phyloP scores from a whole-genome alignment of 768 basidiomycete species.

The Auriscalpium microsporum region DNA sequence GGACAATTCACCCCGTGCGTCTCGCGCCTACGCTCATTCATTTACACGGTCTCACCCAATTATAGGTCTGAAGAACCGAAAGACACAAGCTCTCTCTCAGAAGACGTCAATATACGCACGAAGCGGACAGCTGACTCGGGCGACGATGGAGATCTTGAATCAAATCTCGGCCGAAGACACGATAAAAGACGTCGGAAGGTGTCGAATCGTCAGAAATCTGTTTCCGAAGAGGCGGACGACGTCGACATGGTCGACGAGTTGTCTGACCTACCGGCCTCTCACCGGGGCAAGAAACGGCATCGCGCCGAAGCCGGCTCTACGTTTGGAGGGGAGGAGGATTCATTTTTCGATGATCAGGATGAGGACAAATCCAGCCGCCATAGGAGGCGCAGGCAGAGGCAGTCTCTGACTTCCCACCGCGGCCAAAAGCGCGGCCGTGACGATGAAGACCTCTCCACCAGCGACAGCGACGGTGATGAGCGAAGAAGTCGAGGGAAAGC shows the following conservation, averaged over 20 bases:
- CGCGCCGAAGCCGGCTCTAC: constrained; percentile 65
- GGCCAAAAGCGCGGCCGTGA: constrained; percentile 66
- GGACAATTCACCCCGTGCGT: too few species aligned
- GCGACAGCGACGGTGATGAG: constrained; percentile 31
- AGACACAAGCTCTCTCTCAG: background rate
- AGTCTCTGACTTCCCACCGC: constrained; percentile 37
- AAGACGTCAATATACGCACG: background rate
- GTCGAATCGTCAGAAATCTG: constrained; percentile 8
- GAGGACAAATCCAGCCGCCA: constrained; percentile 36
- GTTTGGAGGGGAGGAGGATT: constrained; percentile 56
- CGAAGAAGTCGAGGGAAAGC: constrained; percentile 22
- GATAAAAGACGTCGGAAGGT: constrained; percentile 16
- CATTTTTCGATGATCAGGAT: constrained; percentile 25
- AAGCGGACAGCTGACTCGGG: constrained; percentile 14
- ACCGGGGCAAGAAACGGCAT: constrained; percentile 67
- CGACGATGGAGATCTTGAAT: constrained; percentile 11
- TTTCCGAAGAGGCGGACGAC: constrained; percentile 11
- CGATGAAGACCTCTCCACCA: constrained; percentile 26
- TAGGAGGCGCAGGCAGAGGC: constrained; percentile 48
- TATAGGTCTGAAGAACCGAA: background rate
- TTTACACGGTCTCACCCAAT: too few species aligned
- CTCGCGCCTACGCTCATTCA: too few species aligned
- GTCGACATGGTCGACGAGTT: constrained; percentile 41
- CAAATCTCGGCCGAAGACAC: constrained; percentile 7
- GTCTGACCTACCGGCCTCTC: constrained; percentile 13